Conservation (phyloP, 108 stramenopile genomes). For the Asterionellopsis glacialis region DNA sequence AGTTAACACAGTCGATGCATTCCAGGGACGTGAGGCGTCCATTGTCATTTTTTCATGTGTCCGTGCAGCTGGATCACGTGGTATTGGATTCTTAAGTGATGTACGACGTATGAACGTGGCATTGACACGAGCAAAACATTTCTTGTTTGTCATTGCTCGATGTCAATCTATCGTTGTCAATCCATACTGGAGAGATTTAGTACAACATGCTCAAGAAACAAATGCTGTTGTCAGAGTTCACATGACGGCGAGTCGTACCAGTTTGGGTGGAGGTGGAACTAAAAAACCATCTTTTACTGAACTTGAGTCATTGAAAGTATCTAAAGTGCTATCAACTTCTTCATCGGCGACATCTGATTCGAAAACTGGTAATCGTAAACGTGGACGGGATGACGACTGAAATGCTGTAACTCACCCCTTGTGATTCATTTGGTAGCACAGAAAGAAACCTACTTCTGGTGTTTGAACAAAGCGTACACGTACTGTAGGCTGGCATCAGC, state of each 20-base stretch:
- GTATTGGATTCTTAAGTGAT: constrained; percentile 96
- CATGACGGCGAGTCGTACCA: not conserved
- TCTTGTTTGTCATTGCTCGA: constrained; percentile 80
- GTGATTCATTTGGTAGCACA: too few relatives aligned
- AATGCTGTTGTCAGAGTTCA: constrained; percentile 66
- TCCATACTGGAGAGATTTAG: constrained; percentile 84
- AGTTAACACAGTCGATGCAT: constrained; percentile 91
- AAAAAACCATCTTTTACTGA: too few relatives aligned
- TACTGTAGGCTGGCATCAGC: too few relatives aligned
- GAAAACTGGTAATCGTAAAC: too few relatives aligned
- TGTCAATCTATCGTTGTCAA: constrained; percentile 74
- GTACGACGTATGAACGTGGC: constrained; percentile 98
- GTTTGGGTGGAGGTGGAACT: too few relatives aligned
- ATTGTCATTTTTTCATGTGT: constrained; percentile 93
- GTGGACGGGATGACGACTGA: too few relatives aligned
- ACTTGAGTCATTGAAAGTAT: too few relatives aligned
- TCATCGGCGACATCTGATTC: too few relatives aligned
- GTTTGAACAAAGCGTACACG: too few relatives aligned
- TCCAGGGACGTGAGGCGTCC: constrained; percentile 92
- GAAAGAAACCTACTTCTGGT: too few relatives aligned
- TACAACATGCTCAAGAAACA: constrained; percentile 58
- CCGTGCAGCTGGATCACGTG: constrained; percentile 80
- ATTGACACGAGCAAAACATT: constrained; percentile 92
- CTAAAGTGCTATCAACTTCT: too few relatives aligned
- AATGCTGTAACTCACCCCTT: too few relatives aligned